Evolutionary conservation across 352 stramenopile species (phyloP).

Genomic region (Globisporangium paddicum): DNA sequence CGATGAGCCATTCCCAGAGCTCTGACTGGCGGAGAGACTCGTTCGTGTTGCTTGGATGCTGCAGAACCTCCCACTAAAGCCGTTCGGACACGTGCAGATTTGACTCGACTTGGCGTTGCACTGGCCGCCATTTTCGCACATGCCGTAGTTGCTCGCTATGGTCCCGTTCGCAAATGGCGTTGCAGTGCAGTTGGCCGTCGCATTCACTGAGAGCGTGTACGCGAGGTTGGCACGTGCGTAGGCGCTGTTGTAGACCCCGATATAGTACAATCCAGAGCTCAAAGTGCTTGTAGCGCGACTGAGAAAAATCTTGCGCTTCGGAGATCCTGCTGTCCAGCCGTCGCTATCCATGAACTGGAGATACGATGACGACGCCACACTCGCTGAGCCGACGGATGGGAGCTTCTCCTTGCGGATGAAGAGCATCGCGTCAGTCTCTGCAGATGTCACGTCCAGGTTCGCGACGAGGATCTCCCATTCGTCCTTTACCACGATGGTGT

Average conservation of each 20-base stretch:
- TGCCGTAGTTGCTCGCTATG: conserved; percentile 16
- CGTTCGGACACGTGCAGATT: conserved; percentile 41
- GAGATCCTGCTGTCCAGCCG: conserved; percentile 36
- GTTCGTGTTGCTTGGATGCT: conserved; percentile 20
- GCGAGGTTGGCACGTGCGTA: conserved; percentile 48
- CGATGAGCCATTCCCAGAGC: not conserved
- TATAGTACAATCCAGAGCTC: conserved; percentile 69
- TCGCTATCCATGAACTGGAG: conserved; percentile 50
- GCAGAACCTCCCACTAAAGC: conserved; percentile 43
- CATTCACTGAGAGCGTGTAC: conserved; percentile 53
- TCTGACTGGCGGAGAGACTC: conserved; percentile 5
- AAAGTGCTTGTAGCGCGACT: conserved; percentile 56
- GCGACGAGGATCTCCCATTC: conserved; percentile 57
- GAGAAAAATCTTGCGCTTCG: conserved; percentile 49
- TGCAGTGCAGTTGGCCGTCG: conserved; percentile 32
- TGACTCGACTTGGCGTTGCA: conserved; percentile 47
- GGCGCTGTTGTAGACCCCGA: conserved; percentile 66
- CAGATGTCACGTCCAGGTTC: conserved; percentile 27
- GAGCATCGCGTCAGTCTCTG: conserved; percentile 64
- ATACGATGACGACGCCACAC: conserved; percentile 11
- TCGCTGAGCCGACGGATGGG: conserved; percentile 22
- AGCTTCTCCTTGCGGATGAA: conserved; percentile 66
- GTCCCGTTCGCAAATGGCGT: not conserved
- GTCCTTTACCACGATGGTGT: conserved; percentile 49
- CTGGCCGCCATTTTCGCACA: conserved; percentile 39